Evolutionary conservation across 2,329 filamentous ascomycete species (phyloP).

Genomic region (Penicillium sp.): DNA sequence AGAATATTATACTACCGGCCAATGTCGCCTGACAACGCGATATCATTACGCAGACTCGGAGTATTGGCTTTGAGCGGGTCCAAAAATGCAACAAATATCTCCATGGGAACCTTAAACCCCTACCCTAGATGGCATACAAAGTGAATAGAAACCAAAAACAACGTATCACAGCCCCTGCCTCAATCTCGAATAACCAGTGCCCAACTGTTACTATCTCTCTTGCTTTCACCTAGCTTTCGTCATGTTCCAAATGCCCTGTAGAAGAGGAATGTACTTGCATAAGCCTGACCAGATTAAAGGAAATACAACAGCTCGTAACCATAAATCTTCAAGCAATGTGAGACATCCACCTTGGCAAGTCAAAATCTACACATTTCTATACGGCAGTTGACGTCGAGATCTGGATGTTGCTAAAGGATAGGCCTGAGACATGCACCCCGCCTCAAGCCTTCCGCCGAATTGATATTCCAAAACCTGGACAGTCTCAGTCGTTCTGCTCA

Average conservation of each 20-base stretch:
- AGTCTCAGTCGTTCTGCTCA: not conserved
- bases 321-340: slow-evolving; percentile 3
- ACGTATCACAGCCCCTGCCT: not conserved
- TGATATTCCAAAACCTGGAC: not conserved
- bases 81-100: not conserved
- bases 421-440: slow-evolving; percentile 15
- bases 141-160: not conserved
- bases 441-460: not conserved
- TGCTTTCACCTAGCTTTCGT: not conserved
- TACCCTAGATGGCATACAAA: not conserved
- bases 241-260: not conserved
- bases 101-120: not conserved
- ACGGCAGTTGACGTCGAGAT: slow-evolving; percentile 4
- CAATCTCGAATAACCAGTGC: not conserved
- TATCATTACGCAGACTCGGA: not conserved
- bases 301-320: not conserved
- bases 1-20: not conserved
- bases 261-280: not conserved
- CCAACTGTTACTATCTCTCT: not conserved
- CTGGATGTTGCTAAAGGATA: slow-evolving; percentile 5
- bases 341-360: slow-evolving; percentile 6
- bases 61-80: not conserved
- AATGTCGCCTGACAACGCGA: not conserved
- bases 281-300: not conserved
- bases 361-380: slow-evolving; percentile 7